Evolutionary conservation across 495 filamentous ascomycete genomes (phyloP).

Genomic region (Daldinia loculata): DNA sequence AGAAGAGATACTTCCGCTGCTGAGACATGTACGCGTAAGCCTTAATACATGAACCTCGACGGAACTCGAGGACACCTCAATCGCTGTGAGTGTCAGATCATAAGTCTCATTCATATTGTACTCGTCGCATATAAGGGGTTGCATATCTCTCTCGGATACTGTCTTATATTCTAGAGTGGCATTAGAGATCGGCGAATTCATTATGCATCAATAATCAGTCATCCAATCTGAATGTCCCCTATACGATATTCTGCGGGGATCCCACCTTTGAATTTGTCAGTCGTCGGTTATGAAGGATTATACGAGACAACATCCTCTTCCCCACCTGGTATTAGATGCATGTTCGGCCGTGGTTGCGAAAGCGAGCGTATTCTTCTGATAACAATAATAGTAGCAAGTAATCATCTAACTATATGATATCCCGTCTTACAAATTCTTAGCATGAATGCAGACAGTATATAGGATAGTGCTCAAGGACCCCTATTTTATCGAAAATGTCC

Average conservation of each 20-base stretch:
- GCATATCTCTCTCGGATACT: slow-evolving; percentile 3
- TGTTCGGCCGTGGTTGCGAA: not conserved
- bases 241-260: not conserved
- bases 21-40: slow-evolving; percentile 51
- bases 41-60: slow-evolving; percentile 9
- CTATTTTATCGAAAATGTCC: slow-evolving; percentile 8
- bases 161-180: slow-evolving; percentile 5
- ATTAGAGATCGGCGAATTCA: slow-evolving; percentile 10
- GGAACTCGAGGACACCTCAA: not conserved
- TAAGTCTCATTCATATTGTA: slow-evolving; percentile 12
- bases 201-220: slow-evolving; percentile 2
- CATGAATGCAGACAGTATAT: too few species aligned
- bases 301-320: not conserved
- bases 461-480: not conserved
- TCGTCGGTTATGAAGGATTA: not conserved
- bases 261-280: not conserved
- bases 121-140: slow-evolving; percentile 3
- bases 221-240: not conserved
- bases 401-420: not conserved
- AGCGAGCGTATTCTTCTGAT: not conserved
- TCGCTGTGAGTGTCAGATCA: not conserved
- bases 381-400: not conserved
- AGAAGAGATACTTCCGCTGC: slow-evolving; percentile 82
- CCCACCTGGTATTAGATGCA: not conserved
- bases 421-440: not conserved